Evolutionary conservation across 129 eudicot species (phyloP), one percentile per base, ranked within the genome.

Genomic region (Escallonia rubra): DNA sequence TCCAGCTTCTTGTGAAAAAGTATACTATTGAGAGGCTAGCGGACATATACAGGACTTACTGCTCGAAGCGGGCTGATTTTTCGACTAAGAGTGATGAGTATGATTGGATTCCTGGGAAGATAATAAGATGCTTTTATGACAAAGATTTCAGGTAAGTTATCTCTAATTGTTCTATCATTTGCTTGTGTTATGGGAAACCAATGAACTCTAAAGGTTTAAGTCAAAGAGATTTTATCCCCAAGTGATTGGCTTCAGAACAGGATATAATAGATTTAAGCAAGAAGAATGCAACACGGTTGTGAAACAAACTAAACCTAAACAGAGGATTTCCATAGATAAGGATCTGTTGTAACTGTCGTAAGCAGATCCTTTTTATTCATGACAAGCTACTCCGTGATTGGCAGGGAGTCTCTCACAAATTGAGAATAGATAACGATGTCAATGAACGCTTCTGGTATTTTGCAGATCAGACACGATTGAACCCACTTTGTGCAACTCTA

Each of bases 101-200:
- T 78, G 92, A 84, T 80, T 93, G 96, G 96, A 89, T 93, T 56
- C 92, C 88, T 63, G 90, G 96, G 68, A 93, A 76, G 84, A 82
- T 93, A 41, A 74, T 93, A 74, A 89, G 86, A 80, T 82, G 99
- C 71, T 82, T 77, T 14, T 77, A 84, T 67, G 96, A 89, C 64
- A 81, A 89, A 69, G 99, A 89, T 82, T 79, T 89, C 75, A 80
- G 95, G 99, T 87, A 93, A 48, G 63, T 62, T 53, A 49, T 43
- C 66, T 68, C 34, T 45, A 57, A 64, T 57, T 68, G 7, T 47
- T 54, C 50, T 51, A 59, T 4, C n/a, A 63, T 43, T 15, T 63
- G 42, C 41, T 41, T 40, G 74, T 59, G 14, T 57, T 7, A 60
- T 40, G 14, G n/a, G 10, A 60, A 39, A 9, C 40, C 9, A 39